Evolutionary conservation across 1,284 basidiomycete genomes (phyloP), one percentile per base, ranked within the genome.

Genomic region (Vanrija sp.): DNA sequence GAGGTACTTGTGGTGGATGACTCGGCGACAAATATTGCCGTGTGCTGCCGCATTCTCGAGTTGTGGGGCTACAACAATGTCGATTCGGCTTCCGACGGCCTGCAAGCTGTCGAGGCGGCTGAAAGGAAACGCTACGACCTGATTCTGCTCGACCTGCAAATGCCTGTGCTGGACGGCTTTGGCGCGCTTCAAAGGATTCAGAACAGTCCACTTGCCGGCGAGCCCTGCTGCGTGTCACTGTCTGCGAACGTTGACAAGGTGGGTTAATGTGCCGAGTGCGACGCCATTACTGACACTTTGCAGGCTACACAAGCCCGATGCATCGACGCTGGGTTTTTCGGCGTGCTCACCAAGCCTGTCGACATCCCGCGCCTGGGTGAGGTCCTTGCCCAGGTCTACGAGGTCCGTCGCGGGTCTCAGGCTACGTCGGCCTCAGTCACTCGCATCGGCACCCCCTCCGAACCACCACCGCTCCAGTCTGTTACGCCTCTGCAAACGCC

Each of bases 1-100:
- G 42, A 60, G 6, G 70, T 77, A 28, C 62, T 77, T 15, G 58
- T 74, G 2, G 75, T 77, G 1, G 75, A 77, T 49, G 74, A 77
- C 58, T 75, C 72, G 46, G 49, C 57, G 0, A 67, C 74, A 62
- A 77, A 77, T 51, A 52, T 69, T 18, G 58, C 63, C 8, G 74
- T 75, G 15, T 71, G 70, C 12, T 58, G 51, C 9, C 55, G 70
- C 43, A 67, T 74, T 38, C 61, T 75, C 10, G 68, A 68, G 51
- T 62, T 73, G 52, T 72, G 70, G 49, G 73, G 73, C 5, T 76
- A 76, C 57, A 61, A 52, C 3, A 47, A 61, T n/a, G 64, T 72
- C 44, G 63, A 65, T 26, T 57, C 66, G 3, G 71, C 69, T 10
- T 39, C 49, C 5, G 67, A 75, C 54, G 75, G 75, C 16, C 60